These are phyloP conservation scores for Zizania palustris DNA, from an alignment of 202 grass and related monocot genomes.

Conservation along the genomic window DNA sequence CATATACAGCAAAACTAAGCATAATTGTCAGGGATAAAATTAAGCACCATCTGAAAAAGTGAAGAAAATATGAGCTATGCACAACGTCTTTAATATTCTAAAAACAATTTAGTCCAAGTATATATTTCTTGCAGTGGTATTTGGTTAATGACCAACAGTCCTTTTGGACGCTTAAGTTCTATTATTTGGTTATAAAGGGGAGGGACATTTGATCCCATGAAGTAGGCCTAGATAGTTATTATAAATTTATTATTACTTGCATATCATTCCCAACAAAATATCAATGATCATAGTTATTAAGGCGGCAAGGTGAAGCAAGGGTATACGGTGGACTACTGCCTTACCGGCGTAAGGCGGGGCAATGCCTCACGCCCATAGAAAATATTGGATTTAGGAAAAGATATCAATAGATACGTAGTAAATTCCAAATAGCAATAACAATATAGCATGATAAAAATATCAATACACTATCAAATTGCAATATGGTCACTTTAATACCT, in stretches of 20 bases:
- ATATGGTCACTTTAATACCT: no score
- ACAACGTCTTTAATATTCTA: not conserved
- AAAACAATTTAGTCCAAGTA: not conserved
- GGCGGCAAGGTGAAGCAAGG: no score
- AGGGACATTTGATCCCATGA: not conserved
- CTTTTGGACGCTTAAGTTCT: not conserved
- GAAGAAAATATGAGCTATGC: not conserved
- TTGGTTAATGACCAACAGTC: not conserved
- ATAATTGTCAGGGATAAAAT: not conserved
- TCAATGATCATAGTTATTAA: not conserved
- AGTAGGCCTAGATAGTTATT: not conserved
- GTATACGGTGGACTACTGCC: no score
- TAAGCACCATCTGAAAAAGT: not conserved
- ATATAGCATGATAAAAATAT: no score
- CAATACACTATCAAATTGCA: no score
- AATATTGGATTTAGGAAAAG: no score
- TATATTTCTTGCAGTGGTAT: not conserved
- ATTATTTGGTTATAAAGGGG: not conserved
- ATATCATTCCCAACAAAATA: not conserved
- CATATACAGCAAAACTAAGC: not conserved
- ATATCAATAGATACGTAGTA: no score
- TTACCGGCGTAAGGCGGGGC: no score
- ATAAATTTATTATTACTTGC: not conserved
- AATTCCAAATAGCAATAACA: no score
- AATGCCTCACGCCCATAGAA: no score